Evolutionary conservation across 495 filamentous ascomycete genomes (phyloP), one percentile per base, ranked within the genome.

Genomic region (Aspergillus homomorphus): DNA sequence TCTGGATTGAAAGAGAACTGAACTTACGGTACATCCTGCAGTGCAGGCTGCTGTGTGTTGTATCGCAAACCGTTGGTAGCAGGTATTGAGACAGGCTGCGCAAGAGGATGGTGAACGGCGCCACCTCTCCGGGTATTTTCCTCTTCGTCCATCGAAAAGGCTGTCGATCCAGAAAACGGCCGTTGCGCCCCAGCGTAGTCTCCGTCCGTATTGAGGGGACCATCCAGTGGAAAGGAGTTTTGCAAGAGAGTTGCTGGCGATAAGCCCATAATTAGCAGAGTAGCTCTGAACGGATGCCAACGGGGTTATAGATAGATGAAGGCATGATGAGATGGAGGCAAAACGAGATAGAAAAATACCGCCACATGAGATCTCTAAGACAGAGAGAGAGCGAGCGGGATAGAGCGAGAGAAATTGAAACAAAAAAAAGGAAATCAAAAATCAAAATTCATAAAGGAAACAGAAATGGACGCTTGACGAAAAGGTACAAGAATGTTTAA

Each of bases 11-110:
- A 77, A 77, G 65, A 72, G 53, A 66, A 80, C 77, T 72, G 53
- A 67, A 80, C 78, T 72, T 79, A 81, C 78, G 73, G 68, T 64
- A 77, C 67, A 69, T 78, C 75, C 54, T 79, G 74, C 70, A 75
- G 63, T 53, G 65, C 68, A 74, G 73, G 60, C 61, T 71, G 70
- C 62, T 73, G 73, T 69, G 74, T 65, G 65, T 70, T 74, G 73
- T 77, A 80, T 64, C 72, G 67, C 64, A 77, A 65, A 67, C 74
- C 72, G 73, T 76, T 79, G 68, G 69, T 75, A 62, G 70, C 71
- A 66, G 75, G 68, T 61, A 78, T 73, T 21, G 77, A 73, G 61
- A 71, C 68, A 21, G 69, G 65, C 48, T 72, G 68, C 26, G 64
- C 61, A 48, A 75, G 54, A 61, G 62, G 57, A 54, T 70, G 67